Base-by-base conservation (phyloP, 306 rosid genomes). In the Rosa persica region DNA sequence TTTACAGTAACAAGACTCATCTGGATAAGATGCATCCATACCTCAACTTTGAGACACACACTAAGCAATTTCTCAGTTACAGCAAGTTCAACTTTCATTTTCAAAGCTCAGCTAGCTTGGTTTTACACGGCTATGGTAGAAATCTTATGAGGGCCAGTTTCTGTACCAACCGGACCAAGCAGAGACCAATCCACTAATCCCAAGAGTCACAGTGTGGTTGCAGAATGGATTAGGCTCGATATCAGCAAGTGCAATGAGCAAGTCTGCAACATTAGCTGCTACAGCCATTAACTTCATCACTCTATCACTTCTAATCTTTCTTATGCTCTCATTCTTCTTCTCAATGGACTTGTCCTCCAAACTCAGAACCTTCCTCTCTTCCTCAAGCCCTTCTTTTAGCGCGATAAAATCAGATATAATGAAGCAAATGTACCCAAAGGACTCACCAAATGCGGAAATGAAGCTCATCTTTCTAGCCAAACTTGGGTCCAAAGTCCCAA, bases 161-260 rank as follows among this genome's bases (percentile, higher is more conserved):
- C 98, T 87, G 11, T 93, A 95, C 98, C 98, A 95, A 78, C 98
- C 98, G 81, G 98, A 89, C 98, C 98, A 95, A 61, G 98, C 98
- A 87, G 98, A 95, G 82, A 95, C 98, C 90, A 95, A 83, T 2
- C 98, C 98, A 83, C 98, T 88, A 23, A 95, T 92, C 9, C 97
- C 98, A 82, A 95, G 97, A 60, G 93, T 88, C 19, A 95, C 78
- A 25, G 91, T 78, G 82, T 93, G 98, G 62, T 87, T 89, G 68
- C 98, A 95, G 20, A 95, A 91, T 0, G 97, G 98, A 17, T 95
- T 95, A 7, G 98, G 98, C 34, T 95, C 96, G 79, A 95, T 91
- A 10, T 95, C 98, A 1, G 98, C 98, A 72, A 95, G 0, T 15
- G 40, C 98, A 67, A 95, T 95, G 4, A 92, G 69, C 81, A 95